Conservation (phyloP, 371 early-diverging fungal species). For the Circinella minor region DNA sequence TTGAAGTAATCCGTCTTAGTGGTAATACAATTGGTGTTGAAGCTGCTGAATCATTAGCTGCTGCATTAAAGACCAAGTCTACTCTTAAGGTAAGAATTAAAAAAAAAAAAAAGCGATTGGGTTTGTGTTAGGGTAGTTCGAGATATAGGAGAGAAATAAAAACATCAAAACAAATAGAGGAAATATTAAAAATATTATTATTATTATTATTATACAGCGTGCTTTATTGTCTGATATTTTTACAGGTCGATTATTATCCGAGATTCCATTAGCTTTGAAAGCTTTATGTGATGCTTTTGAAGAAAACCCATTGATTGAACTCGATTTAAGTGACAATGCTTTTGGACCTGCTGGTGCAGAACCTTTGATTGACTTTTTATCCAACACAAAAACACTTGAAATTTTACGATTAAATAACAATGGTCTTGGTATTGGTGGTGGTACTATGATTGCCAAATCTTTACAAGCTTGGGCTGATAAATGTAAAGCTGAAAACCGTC, state of each 20-base stretch:
- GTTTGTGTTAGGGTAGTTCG: too few species aligned
- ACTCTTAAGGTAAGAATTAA: slow-evolving; percentile 71
- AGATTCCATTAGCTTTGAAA: slow-evolving; percentile 86
- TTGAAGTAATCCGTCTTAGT: slow-evolving; percentile 79
- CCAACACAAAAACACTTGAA: slow-evolving; percentile 78
- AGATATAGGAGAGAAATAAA: too few species aligned
- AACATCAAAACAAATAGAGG: too few species aligned
- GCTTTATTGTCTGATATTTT: slow-evolving; percentile 89
- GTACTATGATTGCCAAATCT: slow-evolving; percentile 85
- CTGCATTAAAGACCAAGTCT: slow-evolving; percentile 69
- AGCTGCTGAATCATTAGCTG: slow-evolving; percentile 84
- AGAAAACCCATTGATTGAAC: slow-evolving; percentile 73
- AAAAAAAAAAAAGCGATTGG: neutral
- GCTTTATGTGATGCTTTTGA: slow-evolving; percentile 86
- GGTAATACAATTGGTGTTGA: slow-evolving; percentile 97
- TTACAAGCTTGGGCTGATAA: slow-evolving; percentile 76
- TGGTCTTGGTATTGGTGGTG: slow-evolving; percentile 92
- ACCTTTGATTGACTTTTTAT: slow-evolving; percentile 84
- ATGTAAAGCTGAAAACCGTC: slow-evolving; percentile 63
- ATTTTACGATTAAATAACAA: slow-evolving; percentile 93
- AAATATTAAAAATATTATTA: too few species aligned
- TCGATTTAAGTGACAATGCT: slow-evolving; percentile 96
- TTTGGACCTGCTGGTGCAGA: slow-evolving; percentile 96
- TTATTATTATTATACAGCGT: slow-evolving; percentile 20
- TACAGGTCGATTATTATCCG: slow-evolving; percentile 89